Percentiles rank a stretch among this genome's conserved stretches.
These are phyloP conservation scores for Raphidocelis subcapitata DNA, from an alignment of 139 green algal genomes.

Conservation along the genomic window DNA sequence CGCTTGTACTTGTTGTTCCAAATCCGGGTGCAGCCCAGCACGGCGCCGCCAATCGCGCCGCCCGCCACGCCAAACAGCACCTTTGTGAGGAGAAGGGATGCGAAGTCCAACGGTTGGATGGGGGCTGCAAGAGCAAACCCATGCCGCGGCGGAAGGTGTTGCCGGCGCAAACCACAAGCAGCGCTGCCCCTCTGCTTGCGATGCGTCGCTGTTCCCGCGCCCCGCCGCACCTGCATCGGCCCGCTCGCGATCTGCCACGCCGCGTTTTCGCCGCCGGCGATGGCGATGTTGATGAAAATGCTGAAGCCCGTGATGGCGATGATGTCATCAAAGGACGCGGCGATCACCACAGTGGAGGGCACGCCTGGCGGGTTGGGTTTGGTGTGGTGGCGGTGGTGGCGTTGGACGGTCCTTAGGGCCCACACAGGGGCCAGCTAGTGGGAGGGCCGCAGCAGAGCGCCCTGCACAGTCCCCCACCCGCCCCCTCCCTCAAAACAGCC, in stretches of 20 bases:
- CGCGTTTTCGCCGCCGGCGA: slow-evolving; percentile 21
- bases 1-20: slow-evolving; percentile 63
- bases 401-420: neutral
- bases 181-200: too few species aligned
- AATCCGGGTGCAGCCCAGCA: slow-evolving; percentile 53
- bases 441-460: too few species aligned
- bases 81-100: too few species aligned
- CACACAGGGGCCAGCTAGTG: neutral
- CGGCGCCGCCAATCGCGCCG: slow-evolving; percentile 46
- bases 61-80: slow-evolving; percentile 64
- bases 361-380: slow-evolving; percentile 57
- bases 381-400: neutral
- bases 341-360: slow-evolving; percentile 77
- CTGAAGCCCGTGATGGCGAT: slow-evolving; percentile 84
- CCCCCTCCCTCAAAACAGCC: slow-evolving; percentile 11
- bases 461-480: too few species aligned
- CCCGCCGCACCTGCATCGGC: slow-evolving; percentile 15
- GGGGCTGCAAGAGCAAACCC: too few species aligned
- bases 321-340: slow-evolving; percentile 86
- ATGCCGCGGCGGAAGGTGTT: too few species aligned
- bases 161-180: too few species aligned
- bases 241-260: slow-evolving; percentile 32
- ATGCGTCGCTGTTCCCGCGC: neutral
- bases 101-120: too few species aligned
- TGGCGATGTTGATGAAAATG: slow-evolving; percentile 75